A percentile compares a stretch with the other conserved stretches of the same genome.
These are phyloP conservation scores for Spathaspora sp. DNA, from an alignment of 1,139 yeast species.

Conservation along the genomic window DNA sequence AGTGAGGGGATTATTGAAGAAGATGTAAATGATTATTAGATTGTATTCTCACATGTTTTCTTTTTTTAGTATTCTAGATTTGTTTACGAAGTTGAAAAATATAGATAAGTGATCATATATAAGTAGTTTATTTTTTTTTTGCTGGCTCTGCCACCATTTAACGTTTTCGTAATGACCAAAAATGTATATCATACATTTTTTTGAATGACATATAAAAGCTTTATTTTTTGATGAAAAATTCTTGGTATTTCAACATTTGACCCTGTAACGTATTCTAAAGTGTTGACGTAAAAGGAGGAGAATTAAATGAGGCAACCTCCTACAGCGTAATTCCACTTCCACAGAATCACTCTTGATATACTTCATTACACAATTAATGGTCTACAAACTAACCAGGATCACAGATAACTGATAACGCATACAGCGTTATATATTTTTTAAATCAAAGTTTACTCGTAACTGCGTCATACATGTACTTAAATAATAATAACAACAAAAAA, in stretches of 20 bases:
- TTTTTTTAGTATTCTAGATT: neutral
- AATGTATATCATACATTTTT: neutral
- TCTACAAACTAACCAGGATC: too few relatives aligned
- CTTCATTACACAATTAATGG: too few relatives aligned
- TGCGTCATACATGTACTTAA: too few relatives aligned
- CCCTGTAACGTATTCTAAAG: neutral
- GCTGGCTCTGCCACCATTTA: neutral
- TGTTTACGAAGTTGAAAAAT: neutral
- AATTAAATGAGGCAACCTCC: too few relatives aligned
- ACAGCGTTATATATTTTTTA: too few relatives aligned
- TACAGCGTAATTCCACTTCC: too few relatives aligned
- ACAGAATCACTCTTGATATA: too few relatives aligned
- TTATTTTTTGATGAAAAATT: neutral
- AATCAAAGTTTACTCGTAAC: too few relatives aligned
- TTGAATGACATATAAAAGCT: neutral
- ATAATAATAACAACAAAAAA: neutral
- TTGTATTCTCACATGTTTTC: neutral
- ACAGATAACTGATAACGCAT: too few relatives aligned
- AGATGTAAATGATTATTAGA: slow-evolving; percentile 23
- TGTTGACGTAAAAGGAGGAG: too few relatives aligned
- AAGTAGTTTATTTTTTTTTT: neutral
- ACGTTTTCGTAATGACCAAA: neutral
- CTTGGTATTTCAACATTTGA: neutral
- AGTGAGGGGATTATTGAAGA: slow-evolving; percentile 51
- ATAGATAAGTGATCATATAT: neutral